Evolutionary conservation across 1,139 yeast species (phyloP).

Genomic region (Candida buenavistaensis): DNA sequence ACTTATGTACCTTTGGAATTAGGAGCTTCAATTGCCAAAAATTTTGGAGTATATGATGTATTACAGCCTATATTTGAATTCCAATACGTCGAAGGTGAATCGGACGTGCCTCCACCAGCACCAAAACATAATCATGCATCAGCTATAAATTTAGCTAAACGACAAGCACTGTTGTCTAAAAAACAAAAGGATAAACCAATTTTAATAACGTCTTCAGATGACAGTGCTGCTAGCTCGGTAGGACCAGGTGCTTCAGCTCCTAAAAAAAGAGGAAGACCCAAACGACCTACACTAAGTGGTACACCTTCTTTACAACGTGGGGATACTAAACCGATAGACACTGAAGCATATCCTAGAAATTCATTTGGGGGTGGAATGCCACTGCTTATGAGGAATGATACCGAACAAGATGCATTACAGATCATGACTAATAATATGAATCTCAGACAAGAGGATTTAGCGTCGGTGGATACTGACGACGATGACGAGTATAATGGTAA

Average conservation of each 20-base stretch:
- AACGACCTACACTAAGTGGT: conserved; percentile 28
- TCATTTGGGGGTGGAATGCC: conserved; percentile 21
- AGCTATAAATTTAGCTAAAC: conserved; percentile 50
- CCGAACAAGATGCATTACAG: conserved; percentile 43
- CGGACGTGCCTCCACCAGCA: conserved; percentile 75
- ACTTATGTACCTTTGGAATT: conserved; percentile 83
- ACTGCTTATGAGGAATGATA: conserved; percentile 39
- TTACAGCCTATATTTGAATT: conserved; percentile 71
- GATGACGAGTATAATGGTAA: conserved; percentile 27
- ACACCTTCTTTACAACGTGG: conserved; percentile 31
- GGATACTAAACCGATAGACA: conserved; percentile 33
- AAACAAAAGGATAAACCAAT: conserved; percentile 10
- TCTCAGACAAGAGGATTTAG: conserved; percentile 41
- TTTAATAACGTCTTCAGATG: conserved; percentile 11
- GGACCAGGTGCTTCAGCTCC: conserved; percentile 26
- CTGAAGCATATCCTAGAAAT: conserved; percentile 7
- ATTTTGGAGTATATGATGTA: conserved; percentile 68
- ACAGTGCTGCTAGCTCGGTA: conserved; percentile 11
- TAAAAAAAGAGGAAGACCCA: conserved; percentile 50
- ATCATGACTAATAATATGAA: conserved; percentile 36
- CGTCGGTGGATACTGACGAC: conserved; percentile 34
- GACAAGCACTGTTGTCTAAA: conserved; percentile 23
- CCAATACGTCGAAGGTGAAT: conserved; percentile 53
- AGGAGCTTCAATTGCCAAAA: conserved; percentile 65
- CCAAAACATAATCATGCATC: conserved; percentile 81